Percentiles rank a stretch among this genome's conserved stretches.
These are phyloP conservation scores for Colletotrichum tofieldiae DNA, from an alignment of 2,329 filamentous ascomycete species.

Conservation along the genomic window DNA sequence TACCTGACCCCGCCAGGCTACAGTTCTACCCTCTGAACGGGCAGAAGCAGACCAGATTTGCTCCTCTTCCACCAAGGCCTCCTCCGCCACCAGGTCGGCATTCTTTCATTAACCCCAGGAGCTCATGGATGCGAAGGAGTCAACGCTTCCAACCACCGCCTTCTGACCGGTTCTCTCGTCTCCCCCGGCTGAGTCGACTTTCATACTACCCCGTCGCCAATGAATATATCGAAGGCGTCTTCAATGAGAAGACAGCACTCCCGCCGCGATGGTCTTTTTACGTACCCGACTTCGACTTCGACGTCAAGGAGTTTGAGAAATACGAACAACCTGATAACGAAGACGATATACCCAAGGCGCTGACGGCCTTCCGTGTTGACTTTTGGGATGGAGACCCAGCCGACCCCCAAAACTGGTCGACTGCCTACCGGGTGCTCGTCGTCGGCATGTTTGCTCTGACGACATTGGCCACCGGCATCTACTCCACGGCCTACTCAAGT, in stretches of 20 bases:
- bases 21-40: slow-evolving; percentile 17
- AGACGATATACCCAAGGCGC: not conserved
- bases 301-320: slow-evolving; percentile 38
- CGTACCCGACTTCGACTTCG: slow-evolving; percentile 44
- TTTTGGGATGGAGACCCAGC: slow-evolving; percentile 67
- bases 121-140: slow-evolving; percentile 41
- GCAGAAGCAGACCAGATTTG: slow-evolving; percentile 41
- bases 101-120: slow-evolving; percentile 29
- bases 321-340: slow-evolving; percentile 17
- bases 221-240: slow-evolving; percentile 43
- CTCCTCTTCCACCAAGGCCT: slow-evolving; percentile 33
- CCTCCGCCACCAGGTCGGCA: slow-evolving; percentile 20
- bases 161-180: slow-evolving; percentile 10
- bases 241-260: slow-evolving; percentile 43
- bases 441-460: slow-evolving; percentile 39
- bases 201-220: slow-evolving; percentile 43
- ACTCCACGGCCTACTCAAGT: slow-evolving; percentile 33
- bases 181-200: slow-evolving; percentile 35
- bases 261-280: slow-evolving; percentile 44
- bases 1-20: slow-evolving; percentile 37
- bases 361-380: slow-evolving; percentile 69
- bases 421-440: slow-evolving; percentile 25
- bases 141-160: slow-evolving; percentile 17
- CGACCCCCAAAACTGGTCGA: slow-evolving; percentile 60
- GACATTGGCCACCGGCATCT: slow-evolving; percentile 37